phyloP scores from a whole-genome alignment of 164 flowering plant species.

The Platanus orientalis region DNA sequence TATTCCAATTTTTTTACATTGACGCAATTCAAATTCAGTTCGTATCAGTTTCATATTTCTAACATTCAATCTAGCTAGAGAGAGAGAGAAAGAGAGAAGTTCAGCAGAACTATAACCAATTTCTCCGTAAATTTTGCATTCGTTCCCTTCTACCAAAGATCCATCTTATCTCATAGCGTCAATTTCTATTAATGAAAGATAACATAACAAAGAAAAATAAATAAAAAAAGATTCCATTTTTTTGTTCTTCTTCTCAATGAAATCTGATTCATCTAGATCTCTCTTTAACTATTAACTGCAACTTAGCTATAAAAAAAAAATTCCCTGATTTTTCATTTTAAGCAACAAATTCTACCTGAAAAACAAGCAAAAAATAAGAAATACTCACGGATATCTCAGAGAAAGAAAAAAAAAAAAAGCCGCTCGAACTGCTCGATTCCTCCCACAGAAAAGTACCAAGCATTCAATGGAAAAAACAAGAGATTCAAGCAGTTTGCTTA shows the following conservation, averaged over 20 bases:
- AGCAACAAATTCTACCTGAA: conserved; percentile 12
- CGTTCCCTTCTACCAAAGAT: not conserved
- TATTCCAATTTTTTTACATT: too few species aligned
- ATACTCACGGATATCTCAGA: conserved; percentile 4
- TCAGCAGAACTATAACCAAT: too few species aligned
- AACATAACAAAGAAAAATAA: not conserved
- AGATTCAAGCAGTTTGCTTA: not conserved
- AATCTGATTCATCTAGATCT: not conserved
- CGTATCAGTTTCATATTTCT: too few species aligned
- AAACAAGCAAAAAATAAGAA: not conserved
- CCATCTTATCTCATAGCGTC: not conserved
- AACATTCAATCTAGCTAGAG: not conserved
- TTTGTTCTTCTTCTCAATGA: not conserved
- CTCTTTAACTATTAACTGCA: conserved; percentile 5
- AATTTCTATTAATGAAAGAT: not conserved
- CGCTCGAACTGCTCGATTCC: not conserved
- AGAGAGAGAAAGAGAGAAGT: not conserved
- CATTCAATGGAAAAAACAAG: not conserved
- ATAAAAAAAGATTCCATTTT: not conserved
- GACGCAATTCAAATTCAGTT: not conserved
- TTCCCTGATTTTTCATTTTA: not conserved
- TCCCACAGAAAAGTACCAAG: not conserved
- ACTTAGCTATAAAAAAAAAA: not conserved
- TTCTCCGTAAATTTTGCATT: not conserved
- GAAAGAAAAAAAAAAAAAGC: not conserved